Base-by-base conservation (phyloP, 139 green algal species). In the Eudorina sp. region DNA sequence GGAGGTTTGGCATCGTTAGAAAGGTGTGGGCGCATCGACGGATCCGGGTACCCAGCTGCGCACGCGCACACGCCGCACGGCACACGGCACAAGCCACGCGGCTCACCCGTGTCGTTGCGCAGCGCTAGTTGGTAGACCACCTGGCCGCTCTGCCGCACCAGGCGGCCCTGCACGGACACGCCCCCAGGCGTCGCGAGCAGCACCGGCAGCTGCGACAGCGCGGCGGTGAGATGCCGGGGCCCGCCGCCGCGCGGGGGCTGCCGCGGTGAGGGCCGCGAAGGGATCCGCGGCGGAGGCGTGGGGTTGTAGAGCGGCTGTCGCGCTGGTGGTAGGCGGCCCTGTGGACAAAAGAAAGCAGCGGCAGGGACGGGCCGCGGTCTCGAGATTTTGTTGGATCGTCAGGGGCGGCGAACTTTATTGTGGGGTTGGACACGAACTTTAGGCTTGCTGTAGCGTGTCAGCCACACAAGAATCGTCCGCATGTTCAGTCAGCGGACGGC, bases 151-250 rank as follows among this genome's bases (percentile, higher is more conserved):
- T 93, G 62, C 3, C 94, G 91, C 68, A 90, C 85, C 38, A 98
- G 16, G 58, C 58, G 79, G 27, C 94, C 97, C 4, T 64, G 45
- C 25, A 99, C 90, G 16, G 94, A 88, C 55, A 99, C 88, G 13
- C 91, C 90, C 13, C 83, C 64, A 0, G 75, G 81, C 27, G 88
- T 86, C 11, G 43, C 34, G 66, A 99, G 89, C 73, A 99, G 73
- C 46, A 96, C 81, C 0, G 95, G 94, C 66, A 97, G 88, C 78
- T 78, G 80, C 18, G 70, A 68, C 38, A 80, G 77, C 83, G 34
- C 58, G 23, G 46, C 48, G 62, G 60, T 23, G 43, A 84, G 18
- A 83, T 75, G 48, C 76, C 72, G 86, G 55, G 18, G 29, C 84
- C 58, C 38, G 60, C 27, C 23, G 89, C 48, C 18, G 86, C 38